A percentile compares a stretch with the other conserved stretches of the same genome.
phyloP scores from a whole-genome alignment of 2,329 filamentous ascomycete genomes.

The Apiospora marii region DNA sequence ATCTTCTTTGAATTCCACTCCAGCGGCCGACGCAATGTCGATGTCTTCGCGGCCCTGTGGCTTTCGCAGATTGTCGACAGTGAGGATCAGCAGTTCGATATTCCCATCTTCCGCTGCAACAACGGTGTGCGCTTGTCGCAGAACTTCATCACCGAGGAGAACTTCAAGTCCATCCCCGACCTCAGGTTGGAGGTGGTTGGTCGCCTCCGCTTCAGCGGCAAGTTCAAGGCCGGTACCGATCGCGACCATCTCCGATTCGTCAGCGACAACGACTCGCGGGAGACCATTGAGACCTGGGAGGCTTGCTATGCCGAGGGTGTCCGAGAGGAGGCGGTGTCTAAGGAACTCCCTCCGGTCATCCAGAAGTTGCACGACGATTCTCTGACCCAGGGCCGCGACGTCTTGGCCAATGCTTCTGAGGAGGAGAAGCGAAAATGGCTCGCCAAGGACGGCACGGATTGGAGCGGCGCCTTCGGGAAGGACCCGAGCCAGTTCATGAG shows the following conservation, averaged over 20 bases:
- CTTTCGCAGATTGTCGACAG: constrained; percentile 84
- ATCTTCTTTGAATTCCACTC: constrained; percentile 87
- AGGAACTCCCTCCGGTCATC: constrained; percentile 76
- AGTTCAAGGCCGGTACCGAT: constrained; percentile 91
- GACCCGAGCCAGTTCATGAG: constrained; percentile 67
- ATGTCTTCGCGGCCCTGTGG: constrained; percentile 85
- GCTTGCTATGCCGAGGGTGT: constrained; percentile 90
- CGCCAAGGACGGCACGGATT: constrained; percentile 80
- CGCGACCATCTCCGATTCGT: constrained; percentile 85
- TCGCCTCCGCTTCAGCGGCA: constrained; percentile 78
- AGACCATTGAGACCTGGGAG: constrained; percentile 96
- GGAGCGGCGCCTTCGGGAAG: constrained; percentile 84
- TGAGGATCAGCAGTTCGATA: constrained; percentile 77
- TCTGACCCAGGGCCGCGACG: constrained; percentile 79
- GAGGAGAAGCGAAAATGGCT: constrained; percentile 83
- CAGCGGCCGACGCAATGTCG: constrained; percentile 71
- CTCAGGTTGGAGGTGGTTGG: constrained; percentile 82
- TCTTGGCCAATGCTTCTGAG: constrained; percentile 75
- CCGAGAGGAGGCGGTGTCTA: constrained; percentile 71
- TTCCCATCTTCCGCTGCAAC: constrained; percentile 90
- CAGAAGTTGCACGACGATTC: constrained; percentile 83
- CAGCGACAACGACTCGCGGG: constrained; percentile 84
- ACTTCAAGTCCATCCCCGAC: constrained; percentile 73
- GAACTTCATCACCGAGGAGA: constrained; percentile 88
- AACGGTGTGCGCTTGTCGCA: constrained; percentile 80